Evolutionary conservation across 1,284 basidiomycete species (phyloP).

Genomic region (Ustanciosporium gigantosporum): DNA sequence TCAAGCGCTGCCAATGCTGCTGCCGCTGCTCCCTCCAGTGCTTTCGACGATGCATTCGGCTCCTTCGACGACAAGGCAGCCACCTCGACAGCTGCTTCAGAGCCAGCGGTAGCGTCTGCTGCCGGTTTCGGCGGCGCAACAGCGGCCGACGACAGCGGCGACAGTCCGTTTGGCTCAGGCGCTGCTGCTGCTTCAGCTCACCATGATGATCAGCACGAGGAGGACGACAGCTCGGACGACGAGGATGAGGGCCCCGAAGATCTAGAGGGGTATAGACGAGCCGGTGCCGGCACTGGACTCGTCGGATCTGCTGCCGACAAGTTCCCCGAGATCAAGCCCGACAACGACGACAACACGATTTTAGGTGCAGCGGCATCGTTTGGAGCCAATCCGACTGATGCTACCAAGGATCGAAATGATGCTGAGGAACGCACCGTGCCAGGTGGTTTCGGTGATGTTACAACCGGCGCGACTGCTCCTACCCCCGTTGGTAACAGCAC

Average conservation of each 20-base stretch:
- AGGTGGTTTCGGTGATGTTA: conserved; percentile 26
- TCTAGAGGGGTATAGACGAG: conserved; percentile 28
- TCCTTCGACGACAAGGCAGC: not conserved
- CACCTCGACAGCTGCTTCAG: conserved; percentile 1
- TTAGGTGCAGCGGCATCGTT: not conserved
- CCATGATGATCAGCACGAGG: conserved; percentile 28
- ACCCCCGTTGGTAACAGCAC: not conserved
- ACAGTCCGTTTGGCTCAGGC: not conserved
- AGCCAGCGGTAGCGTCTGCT: not conserved
- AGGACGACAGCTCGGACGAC: conserved; percentile 46
- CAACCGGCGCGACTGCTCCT: conserved; percentile 2
- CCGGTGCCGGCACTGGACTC: conserved; percentile 6
- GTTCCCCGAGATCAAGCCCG: conserved; percentile 19
- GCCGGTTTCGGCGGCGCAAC: not conserved
- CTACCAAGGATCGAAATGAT: conserved; percentile 1
- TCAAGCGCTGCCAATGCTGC: conserved; percentile 3
- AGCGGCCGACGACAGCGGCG: not conserved
- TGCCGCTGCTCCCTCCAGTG: conserved; percentile 55
- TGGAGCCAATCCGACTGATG: not conserved
- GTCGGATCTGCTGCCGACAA: conserved; percentile 27
- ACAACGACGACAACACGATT: not conserved
- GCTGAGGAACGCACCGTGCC: conserved; percentile 19
- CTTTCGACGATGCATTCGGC: conserved; percentile 12
- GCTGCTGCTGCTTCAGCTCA: not conserved
- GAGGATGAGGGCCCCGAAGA: conserved; percentile 53